Evolutionary conservation across 2,329 filamentous ascomycete species (phyloP).

Genomic region (Ceratocystis albifundus): DNA sequence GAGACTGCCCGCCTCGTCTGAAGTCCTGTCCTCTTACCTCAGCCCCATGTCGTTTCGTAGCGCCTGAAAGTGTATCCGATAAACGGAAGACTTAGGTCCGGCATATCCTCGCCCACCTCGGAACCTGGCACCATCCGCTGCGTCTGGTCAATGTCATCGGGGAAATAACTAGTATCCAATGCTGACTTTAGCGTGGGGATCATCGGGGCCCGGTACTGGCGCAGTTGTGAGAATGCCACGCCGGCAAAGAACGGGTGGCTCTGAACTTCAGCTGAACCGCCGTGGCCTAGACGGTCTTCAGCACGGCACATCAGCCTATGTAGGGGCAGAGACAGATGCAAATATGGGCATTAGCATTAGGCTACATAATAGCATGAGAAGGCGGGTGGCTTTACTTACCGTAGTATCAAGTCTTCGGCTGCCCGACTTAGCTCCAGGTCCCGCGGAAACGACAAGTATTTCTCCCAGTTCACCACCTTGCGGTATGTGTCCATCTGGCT

Average conservation of each 20-base stretch:
- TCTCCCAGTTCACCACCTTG: constrained; percentile 98
- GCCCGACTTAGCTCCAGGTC: constrained; percentile 81
- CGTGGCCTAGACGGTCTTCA: constrained; percentile 77
- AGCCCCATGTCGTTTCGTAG: constrained; percentile 23
- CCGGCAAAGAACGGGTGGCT: constrained; percentile 91
- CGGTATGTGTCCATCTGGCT: constrained; percentile 96
- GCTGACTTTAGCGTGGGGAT: constrained; percentile 87
- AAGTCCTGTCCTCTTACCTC: neutral
- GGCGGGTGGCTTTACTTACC: constrained; percentile 42
- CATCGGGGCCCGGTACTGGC: constrained; percentile 87
- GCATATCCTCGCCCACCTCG: constrained; percentile 53
- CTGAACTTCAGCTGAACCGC: constrained; percentile 86
- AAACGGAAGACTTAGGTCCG: constrained; percentile 86
- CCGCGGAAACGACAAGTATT: constrained; percentile 91
- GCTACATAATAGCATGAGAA: neutral
- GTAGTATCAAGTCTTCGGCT: constrained; percentile 83
- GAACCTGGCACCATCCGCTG: constrained; percentile 36
- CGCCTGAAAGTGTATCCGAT: constrained; percentile 31
- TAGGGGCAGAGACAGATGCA: neutral
- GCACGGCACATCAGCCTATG: constrained; percentile 82
- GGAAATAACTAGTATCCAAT: constrained; percentile 96
- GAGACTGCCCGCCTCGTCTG: neutral
- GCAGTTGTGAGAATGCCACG: constrained; percentile 86
- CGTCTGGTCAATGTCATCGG: constrained; percentile 94
- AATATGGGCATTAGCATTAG: constrained; percentile 22